Conservation (phyloP, 73 alveolate species). For the Durusdinium trenchii region DNA sequence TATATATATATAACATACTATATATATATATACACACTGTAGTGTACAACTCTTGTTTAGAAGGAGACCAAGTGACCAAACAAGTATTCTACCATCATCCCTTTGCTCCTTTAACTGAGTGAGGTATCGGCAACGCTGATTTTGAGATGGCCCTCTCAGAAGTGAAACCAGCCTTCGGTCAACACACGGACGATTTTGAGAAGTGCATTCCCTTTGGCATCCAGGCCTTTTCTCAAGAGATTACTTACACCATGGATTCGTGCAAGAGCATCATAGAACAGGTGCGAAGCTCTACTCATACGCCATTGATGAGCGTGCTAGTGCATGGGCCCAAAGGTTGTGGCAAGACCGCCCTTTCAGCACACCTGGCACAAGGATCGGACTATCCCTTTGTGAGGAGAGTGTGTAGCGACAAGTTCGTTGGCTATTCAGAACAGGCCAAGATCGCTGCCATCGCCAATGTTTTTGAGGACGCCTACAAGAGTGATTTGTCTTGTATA, state of each 20-base stretch:
- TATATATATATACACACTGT: too few relatives aligned
- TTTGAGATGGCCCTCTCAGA: constrained; percentile 98
- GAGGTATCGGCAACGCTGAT: constrained; percentile 98
- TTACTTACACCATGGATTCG: constrained; percentile 28
- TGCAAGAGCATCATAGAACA: constrained; percentile 97
- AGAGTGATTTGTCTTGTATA: constrained; percentile 98
- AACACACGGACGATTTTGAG: constrained; percentile 98
- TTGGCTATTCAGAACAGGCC: constrained; percentile 98
- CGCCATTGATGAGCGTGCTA: constrained; percentile 98
- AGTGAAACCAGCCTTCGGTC: constrained; percentile 99
- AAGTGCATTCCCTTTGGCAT: constrained; percentile 96
- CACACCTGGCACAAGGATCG: constrained; percentile 98
- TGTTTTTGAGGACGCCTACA: constrained; percentile 99
- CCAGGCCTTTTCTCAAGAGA: constrained; percentile 45
- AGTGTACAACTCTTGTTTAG: too few relatives aligned
- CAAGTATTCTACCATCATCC: too few relatives aligned
- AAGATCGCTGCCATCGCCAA: constrained; percentile 98
- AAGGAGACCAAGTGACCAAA: too few relatives aligned
- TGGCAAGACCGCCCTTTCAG: constrained; percentile 99
- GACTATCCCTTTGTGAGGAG: constrained; percentile 99
- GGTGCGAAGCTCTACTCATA: constrained; percentile 97
- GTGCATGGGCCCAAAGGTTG: constrained; percentile 99
- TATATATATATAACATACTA: too few relatives aligned
- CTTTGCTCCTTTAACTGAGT: constrained; percentile 95
- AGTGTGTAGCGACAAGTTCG: constrained; percentile 99